Conservation (phyloP, 169 alveolate genomes). For the Cyclospora cayetanensis region DNA sequence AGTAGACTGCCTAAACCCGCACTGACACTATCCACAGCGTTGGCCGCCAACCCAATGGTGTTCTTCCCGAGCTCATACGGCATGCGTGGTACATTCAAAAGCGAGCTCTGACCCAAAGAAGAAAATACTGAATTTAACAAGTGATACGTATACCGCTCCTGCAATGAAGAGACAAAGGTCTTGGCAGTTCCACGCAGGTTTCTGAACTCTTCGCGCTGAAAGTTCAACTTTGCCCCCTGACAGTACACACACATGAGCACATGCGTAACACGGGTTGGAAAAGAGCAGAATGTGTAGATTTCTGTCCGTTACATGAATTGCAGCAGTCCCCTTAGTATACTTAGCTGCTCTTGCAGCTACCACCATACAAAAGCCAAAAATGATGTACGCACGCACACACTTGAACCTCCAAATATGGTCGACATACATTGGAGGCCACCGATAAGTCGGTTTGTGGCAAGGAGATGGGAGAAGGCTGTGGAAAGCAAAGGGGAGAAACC, state of each 20-base stretch:
- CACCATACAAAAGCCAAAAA: too few relatives aligned
- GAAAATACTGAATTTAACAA: constrained; percentile 82
- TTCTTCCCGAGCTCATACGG: constrained; percentile 89
- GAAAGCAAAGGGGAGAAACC: too few relatives aligned
- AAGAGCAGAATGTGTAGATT: too few relatives aligned
- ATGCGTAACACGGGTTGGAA: too few relatives aligned
- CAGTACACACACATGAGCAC: not conserved
- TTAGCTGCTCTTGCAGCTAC: too few relatives aligned
- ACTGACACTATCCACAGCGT: constrained; percentile 90
- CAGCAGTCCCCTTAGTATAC: too few relatives aligned
- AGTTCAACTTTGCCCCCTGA: constrained; percentile 87
- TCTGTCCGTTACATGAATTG: too few relatives aligned
- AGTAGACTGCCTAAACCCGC: constrained; percentile 86
- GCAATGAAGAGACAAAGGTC: constrained; percentile 83
- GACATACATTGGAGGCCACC: too few relatives aligned
- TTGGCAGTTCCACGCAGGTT: constrained; percentile 81
- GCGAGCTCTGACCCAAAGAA: constrained; percentile 89
- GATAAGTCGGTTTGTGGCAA: too few relatives aligned
- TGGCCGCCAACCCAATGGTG: constrained; percentile 89
- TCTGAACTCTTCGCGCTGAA: constrained; percentile 83
- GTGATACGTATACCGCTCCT: constrained; percentile 84
- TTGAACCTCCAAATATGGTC: too few relatives aligned
- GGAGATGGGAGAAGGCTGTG: too few relatives aligned
- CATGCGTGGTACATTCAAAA: constrained; percentile 89
- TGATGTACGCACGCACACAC: too few relatives aligned